Conservation (phyloP, 2,329 filamentous ascomycete species). For the Exophiala aquamarina region DNA sequence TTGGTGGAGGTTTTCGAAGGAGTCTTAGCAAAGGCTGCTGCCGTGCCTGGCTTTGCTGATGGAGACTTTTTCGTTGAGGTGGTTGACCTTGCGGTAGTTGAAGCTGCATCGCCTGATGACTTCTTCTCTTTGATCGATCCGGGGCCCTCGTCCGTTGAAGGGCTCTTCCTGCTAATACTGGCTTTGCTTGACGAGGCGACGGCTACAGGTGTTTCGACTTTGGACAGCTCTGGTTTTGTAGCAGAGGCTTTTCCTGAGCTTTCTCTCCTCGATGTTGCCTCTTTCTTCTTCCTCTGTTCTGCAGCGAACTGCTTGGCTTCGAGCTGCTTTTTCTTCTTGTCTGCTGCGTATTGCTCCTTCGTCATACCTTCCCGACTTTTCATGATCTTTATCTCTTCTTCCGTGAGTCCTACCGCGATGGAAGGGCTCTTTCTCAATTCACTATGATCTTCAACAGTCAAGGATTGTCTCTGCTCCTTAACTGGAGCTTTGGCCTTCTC, state of each 20-base stretch:
- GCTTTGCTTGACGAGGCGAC: not conserved
- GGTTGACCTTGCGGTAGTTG: too few relatives aligned
- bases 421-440: constrained; percentile 15
- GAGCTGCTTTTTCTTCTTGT: constrained; percentile 17
- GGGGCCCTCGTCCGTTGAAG: too few relatives aligned
- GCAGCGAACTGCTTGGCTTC: constrained; percentile 14
- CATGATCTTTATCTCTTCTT: constrained; percentile 22
- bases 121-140: too few relatives aligned
- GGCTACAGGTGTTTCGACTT: not conserved
- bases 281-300: constrained; percentile 6
- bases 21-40: not conserved
- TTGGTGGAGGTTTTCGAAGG: not conserved
- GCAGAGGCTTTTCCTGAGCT: constrained; percentile 2
- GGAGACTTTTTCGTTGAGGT: too few relatives aligned
- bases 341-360: constrained; percentile 19
- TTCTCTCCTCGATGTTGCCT: constrained; percentile 5
- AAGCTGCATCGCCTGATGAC: too few relatives aligned
- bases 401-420: constrained; percentile 15
- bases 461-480: not conserved
- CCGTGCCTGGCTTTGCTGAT: not conserved
- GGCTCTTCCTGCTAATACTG: not conserved
- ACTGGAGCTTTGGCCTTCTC: not conserved
- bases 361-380: constrained; percentile 22
- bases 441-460: not conserved
- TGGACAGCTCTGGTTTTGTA: constrained; percentile 5